These are phyloP conservation scores for Coemansia interrupta DNA, from an alignment of 192 early-diverging fungal species.

Conservation along the genomic window DNA sequence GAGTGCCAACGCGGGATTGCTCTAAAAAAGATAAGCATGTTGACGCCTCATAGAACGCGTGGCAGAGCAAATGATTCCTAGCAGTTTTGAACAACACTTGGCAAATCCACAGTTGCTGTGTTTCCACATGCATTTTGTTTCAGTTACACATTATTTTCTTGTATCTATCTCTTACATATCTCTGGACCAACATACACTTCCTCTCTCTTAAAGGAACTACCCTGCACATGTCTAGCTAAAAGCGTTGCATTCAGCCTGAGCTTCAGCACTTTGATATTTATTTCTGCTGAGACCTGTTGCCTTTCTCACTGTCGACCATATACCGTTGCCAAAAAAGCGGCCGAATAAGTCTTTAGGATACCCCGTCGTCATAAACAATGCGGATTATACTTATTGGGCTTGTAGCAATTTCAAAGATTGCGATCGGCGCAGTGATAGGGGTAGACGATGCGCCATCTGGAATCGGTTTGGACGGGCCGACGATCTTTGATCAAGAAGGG, in stretches of 20 bases:
- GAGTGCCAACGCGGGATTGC: no score
- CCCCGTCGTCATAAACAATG: constrained; percentile 1
- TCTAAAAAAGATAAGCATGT: neutral
- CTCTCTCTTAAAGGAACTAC: neutral
- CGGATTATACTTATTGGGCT: constrained; percentile 6
- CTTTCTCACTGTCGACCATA: no score
- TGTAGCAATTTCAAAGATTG: neutral
- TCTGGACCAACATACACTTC: no score
- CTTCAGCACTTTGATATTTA: no score
- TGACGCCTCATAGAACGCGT: neutral
- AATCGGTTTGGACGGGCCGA: constrained; percentile 5
- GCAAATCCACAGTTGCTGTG: neutral
- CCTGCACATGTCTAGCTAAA: neutral
- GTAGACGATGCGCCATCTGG: constrained; percentile 2
- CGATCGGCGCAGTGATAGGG: constrained; percentile 3
- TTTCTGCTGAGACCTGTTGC: neutral
- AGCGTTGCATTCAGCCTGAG: neutral
- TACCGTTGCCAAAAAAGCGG: no score
- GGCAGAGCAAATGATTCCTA: neutral
- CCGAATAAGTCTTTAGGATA: neutral
- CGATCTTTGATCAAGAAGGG: constrained; percentile 14
- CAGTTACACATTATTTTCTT: neutral
- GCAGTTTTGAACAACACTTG: neutral
- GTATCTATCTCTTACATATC: no score
- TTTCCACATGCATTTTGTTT: constrained; percentile 10